Base-by-base conservation (phyloP, 2,329 filamentous ascomycete species). In the Huntiella decipiens region DNA sequence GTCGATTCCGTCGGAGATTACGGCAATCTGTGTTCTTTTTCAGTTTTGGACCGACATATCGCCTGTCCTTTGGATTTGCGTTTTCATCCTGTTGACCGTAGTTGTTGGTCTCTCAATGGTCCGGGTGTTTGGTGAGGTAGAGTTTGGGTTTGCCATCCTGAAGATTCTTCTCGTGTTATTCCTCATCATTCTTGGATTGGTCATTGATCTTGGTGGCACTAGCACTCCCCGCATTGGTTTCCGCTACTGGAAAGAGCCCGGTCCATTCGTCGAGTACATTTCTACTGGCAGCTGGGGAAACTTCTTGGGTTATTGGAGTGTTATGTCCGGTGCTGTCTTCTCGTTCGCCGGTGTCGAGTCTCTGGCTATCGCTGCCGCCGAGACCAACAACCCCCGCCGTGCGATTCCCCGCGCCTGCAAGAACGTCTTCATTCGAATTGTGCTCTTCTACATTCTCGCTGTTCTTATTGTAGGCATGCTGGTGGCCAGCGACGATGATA, bases 391-490 rank as follows among this genome's bases (percentile, higher is more conserved):
- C 53, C 71, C 71, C 0, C 56, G 66, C 22, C 62, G 61, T 7
- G 70, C 69, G 4, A 69, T 75, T 3, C 71, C 71, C 0, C 58
- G 63, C 2, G 71, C 72, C 4, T 73, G 73, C 54, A 66, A 66
- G 36, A 70, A 74, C 49, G 67, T 71, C 33, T 73, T 74, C 42
- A 66, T 71, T 59, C 68, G 71, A 46, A 74, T 75, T 52, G 51
- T 74, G 41, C 64, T 74, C 54, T 64, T 75, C 49, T 75, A 75
- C 56, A 73, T 82, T 62, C 75, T 78, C 39, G 68, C 70, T 12
- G 79, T 79, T 42, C 73, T 84, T 56, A 75, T 83, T 58, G 80
- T 81, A 47, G 78, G 81, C 15, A 72, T 73, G 34, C 66, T 86
- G 0, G 67, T 82, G 34, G 70, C 71, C 40, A 74, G 72, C 31